Evolutionary conservation across 75 land plant species (phyloP).

Genomic region (Pseudotsuga menziesii): DNA sequence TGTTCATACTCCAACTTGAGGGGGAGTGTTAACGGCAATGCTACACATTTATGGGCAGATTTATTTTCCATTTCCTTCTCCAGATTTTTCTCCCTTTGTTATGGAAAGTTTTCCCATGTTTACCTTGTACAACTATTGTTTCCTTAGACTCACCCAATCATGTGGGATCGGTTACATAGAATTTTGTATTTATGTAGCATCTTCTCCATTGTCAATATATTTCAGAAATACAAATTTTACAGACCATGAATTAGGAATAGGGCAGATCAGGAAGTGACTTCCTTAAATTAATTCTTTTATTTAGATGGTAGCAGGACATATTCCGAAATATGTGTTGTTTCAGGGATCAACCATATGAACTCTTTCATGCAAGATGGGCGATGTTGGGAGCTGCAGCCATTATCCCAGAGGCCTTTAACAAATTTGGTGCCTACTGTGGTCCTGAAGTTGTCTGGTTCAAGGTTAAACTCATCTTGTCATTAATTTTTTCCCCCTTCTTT

Average conservation of each 20-base stretch:
- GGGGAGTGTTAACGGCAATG: too few relatives aligned
- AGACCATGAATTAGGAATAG: background rate
- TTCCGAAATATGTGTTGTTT: background rate
- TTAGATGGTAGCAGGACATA: background rate
- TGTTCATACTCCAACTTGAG: too few relatives aligned
- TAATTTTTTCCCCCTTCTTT: background rate
- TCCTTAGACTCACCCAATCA: too few relatives aligned
- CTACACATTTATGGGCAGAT: too few relatives aligned
- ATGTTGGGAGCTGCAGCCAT: slow-evolving; percentile 99
- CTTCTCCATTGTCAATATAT: too few relatives aligned
- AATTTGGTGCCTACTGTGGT: slow-evolving; percentile 88
- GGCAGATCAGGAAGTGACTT: background rate
- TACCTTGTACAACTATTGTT: too few relatives aligned
- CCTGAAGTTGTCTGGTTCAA: slow-evolving; percentile 99
- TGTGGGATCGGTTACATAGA: too few relatives aligned
- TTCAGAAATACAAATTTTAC: too few relatives aligned
- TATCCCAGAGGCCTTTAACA: slow-evolving; percentile 99
- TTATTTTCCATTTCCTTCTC: too few relatives aligned
- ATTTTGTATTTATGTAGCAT: too few relatives aligned
- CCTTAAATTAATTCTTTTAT: background rate
- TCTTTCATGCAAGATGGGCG: slow-evolving; percentile 97
- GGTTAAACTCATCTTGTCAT: slow-evolving; percentile 35
- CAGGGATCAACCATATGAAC: slow-evolving; percentile 92
- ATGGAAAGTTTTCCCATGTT: too few relatives aligned
- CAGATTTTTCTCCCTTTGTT: too few relatives aligned